These are phyloP conservation scores for Oleoguttula mirabilis DNA, from an alignment of 495 filamentous ascomycete genomes.

Conservation along the genomic window DNA sequence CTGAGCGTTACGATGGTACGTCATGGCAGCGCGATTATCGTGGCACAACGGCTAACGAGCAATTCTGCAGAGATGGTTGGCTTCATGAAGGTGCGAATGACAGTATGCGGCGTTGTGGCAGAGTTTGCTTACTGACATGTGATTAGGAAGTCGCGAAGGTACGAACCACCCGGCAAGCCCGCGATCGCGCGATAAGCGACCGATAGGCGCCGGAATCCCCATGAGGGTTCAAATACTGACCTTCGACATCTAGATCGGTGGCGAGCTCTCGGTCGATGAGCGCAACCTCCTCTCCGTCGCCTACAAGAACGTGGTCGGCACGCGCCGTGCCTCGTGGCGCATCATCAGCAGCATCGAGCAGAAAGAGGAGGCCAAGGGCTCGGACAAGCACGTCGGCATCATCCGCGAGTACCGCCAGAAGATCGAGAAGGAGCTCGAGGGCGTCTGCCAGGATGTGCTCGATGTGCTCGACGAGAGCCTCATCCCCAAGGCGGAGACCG, in stretches of 20 bases:
- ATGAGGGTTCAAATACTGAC: not conserved
- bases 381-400: conserved; percentile 88
- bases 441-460: conserved; percentile 96
- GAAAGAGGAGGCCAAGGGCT: conserved; percentile 99
- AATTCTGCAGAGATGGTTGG: conserved; percentile 83
- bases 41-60: no score
- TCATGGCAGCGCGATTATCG: conserved; percentile 3
- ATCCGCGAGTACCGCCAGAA: conserved; percentile 98
- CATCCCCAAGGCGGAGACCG: conserved; percentile 94
- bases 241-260: conserved; percentile 60
- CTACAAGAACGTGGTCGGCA: conserved; percentile 99
- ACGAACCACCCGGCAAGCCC: conserved; percentile 26
- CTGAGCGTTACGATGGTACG: conserved; percentile 98
- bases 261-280: conserved; percentile 94
- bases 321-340: conserved; percentile 97
- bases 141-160: conserved; percentile 89
- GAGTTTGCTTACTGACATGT: conserved; percentile 17
- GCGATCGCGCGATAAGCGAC: conserved; percentile 13
- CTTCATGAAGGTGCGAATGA: conserved; percentile 83
- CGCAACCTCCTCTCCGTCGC: conserved; percentile 98
- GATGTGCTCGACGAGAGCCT: conserved; percentile 89
- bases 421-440: conserved; percentile 96
- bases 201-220: not conserved
- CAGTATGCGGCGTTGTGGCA: not conserved
- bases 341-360: conserved; percentile 99